Base-by-base conservation (phyloP, 192 early-diverging fungal genomes). In the Podila verticillata region DNA sequence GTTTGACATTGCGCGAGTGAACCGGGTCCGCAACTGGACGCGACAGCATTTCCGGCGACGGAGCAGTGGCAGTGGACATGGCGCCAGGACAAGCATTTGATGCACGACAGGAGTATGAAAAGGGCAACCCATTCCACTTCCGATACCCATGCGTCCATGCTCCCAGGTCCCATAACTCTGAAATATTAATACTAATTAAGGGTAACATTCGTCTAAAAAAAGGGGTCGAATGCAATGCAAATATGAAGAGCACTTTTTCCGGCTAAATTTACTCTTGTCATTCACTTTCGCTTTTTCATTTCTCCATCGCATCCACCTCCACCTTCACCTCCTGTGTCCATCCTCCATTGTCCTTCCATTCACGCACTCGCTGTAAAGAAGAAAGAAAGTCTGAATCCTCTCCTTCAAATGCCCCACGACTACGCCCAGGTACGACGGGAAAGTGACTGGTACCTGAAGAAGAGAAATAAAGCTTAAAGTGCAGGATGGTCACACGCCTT, bases 1-100 rank as follows among this genome's bases (percentile, higher is more conserved):
- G 59, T 83, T 70, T 54, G 88, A 89, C 63, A 81, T 82, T 35
- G 58, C 75, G n/a, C 63, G 72, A 51, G 73, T 74, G 56, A 72
- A 67, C 26, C 65, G 65, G 7, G 48, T 64, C 5, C 35, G 64
- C 8, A 66, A 48, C 24, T 32, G 48, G 10, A 70, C 59, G 75
- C 51, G 51, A 24, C 51, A 54, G 24, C 51, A 54, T 26, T 26
- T 54, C 51, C 51, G 6, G 0, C 20, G 51, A 26, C 51, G 24
- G 7, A 54, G 51, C 24, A 26, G 22, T 54, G 24, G 51, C 24
- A 26, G 51, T 54, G 22, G n/a, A 6, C 51, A 54, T 44, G 39
- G 39, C 3, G 39, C 39, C 17, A 13, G 39, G 13, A 44, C 39
- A 15, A 44, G 10, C 39, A 15, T 44, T 44, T 44, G 39, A 44